Evolutionary conservation across 1,284 basidiomycete species (phyloP), one percentile per base, ranked within the genome.

Genomic region (Cerioporus squamosus): DNA sequence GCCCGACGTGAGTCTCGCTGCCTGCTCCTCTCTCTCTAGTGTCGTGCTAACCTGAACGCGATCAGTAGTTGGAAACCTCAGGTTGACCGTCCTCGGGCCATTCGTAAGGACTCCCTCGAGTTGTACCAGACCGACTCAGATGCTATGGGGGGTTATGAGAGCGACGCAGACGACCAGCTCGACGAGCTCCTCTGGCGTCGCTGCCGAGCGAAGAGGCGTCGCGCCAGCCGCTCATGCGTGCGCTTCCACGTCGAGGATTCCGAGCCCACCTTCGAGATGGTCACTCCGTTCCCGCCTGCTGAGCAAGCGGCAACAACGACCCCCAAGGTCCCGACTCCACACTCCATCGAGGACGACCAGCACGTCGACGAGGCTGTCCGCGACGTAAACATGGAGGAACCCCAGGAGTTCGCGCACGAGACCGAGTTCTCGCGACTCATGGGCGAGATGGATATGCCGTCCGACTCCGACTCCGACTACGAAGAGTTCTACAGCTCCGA

Each of bases 121-220:
- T n/a, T 36, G 5, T 42, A 2, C 33, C 36, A 22, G n/a, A 17
- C 17, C 7, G 17, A 17, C 8, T n/a, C 38, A 8, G 24, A 38
- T 42, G 7, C 20, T 7, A 22, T 7, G n/a, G 18, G 36, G 14
- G 59, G 55, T 3, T 57, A 57, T 33, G 59, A 61, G 47, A 43
- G 43, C 44, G 59, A 57, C 44, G 44, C 48, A 15, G 59, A 57
- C 17, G 38, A 51, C 5, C 18, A 15, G 10, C 14, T 18, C 36
- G n/a, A 36, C 22, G 26, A 39, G 12, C 18, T 23, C 20, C 20
- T 22, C 36, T 31, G 38, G 39, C 49, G 22, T 7, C 38, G 18
- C n/a, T 14, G 15, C 39, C 49, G 38, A 4, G 22, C 23, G 14
- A 26, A 26, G 49, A 18, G n/a, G n/a, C 40, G 15, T 42, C 51